These are phyloP conservation scores for Parietaria judaica DNA, from an alignment of 306 rosid genomes.

Conservation along the genomic window DNA sequence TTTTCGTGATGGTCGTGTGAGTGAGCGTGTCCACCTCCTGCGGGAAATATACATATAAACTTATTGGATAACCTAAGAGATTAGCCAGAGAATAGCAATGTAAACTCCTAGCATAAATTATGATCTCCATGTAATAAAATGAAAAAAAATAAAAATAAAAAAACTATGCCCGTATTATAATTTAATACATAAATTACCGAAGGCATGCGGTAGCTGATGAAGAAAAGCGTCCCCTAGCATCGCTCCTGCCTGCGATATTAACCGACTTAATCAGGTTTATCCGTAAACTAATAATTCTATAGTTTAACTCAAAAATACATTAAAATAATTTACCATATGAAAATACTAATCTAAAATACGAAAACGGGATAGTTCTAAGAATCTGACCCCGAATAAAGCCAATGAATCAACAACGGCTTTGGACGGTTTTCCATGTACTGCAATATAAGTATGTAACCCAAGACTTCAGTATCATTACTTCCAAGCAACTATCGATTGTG, in stretches of 20 bases:
- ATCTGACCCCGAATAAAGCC: constrained; percentile 96
- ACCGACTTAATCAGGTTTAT: constrained; percentile 20
- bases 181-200: constrained; percentile 50
- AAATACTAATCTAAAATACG: constrained; percentile 12
- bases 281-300: no score
- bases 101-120: no score
- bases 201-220: constrained; percentile 96
- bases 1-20: constrained; percentile 44
- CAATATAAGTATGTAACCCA: constrained; percentile 23
- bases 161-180: not conserved
- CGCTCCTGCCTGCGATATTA: constrained; percentile 80
- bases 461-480: constrained; percentile 16
- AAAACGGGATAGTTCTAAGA: constrained; percentile 26
- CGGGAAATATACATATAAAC: constrained; percentile 19
- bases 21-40: constrained; percentile 72
- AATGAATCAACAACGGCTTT: constrained; percentile 80
- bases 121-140: no score
- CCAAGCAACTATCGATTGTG: constrained; percentile 5
- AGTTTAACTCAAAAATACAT: no score
- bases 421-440: constrained; percentile 95
- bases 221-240: constrained; percentile 99
- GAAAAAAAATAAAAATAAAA: not conserved
- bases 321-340: not conserved
- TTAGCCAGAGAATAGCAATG: not conserved
- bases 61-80: not conserved